These are phyloP conservation scores for Volvox reticuliferus DNA, from an alignment of 139 green algal species.

Conservation along the genomic window DNA sequence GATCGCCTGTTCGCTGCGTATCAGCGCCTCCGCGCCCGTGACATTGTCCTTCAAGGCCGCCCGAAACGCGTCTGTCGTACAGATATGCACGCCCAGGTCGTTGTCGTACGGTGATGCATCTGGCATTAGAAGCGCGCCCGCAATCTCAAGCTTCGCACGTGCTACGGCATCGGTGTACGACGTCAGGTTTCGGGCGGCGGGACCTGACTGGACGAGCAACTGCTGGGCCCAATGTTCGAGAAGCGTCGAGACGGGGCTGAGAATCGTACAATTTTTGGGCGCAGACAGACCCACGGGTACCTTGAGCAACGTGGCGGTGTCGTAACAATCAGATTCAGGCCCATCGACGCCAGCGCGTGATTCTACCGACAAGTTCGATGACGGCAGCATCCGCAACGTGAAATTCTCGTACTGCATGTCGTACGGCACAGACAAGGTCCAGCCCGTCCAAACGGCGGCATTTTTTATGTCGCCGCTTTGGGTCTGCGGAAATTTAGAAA, in stretches of 20 bases:
- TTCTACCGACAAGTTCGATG: neutral
- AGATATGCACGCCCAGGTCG: neutral
- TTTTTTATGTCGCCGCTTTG: neutral
- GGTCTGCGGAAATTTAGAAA: too few relatives aligned
- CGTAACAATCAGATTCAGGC: conserved; percentile 15
- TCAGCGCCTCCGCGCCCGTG: neutral
- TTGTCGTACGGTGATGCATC: neutral
- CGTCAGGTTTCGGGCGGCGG: neutral
- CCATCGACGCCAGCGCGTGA: neutral
- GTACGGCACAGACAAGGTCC: neutral
- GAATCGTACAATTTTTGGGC: neutral
- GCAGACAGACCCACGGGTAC: conserved; percentile 7
- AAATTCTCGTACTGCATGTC: neutral
- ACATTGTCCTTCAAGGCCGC: neutral
- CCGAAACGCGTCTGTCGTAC: neutral
- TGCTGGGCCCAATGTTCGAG: conserved; percentile 15
- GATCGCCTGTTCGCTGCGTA: conserved; percentile 9
- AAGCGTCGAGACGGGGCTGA: conserved; percentile 24
- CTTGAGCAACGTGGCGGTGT: conserved; percentile 21
- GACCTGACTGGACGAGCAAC: neutral
- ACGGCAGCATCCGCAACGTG: neutral
- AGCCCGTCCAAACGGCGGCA: neutral
- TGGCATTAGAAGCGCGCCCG: neutral
- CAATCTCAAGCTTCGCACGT: neutral
- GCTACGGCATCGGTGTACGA: neutral